Base-by-base conservation (phyloP, 2,329 filamentous ascomycete genomes). In the Aspergillus pseudotamarii region DNA sequence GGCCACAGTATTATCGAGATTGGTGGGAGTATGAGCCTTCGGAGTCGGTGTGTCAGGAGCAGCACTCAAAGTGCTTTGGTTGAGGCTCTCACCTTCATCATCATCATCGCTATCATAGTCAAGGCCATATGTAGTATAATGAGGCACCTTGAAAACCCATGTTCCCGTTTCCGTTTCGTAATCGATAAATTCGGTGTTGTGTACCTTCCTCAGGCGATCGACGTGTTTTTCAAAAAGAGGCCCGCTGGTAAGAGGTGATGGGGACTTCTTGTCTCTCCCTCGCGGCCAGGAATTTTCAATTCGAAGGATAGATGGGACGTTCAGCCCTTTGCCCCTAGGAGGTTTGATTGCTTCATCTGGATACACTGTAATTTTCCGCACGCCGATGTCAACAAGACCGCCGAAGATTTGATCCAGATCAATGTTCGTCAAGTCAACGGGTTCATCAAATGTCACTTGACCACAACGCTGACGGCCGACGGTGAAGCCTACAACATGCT, bases 121-220 rank as follows among this genome's bases (percentile, higher is more conserved):
- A 59, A 98, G 84, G 46, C 91, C 94, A 74, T 99, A 99, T 1
- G 93, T 97, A 1, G 94, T 98, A 77, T 96, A 99, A 78, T 99
- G 95, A 72, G 94, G 89, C n/a, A 99, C 95, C 11, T 84, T 88
- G 81, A 99, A 99, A 16, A 87, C 87, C 96, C 96, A 99, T 54
- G 91, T 86, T 58, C 94, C 95, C 58, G 89, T 93, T 1, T 92
- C 84, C 62, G 84, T 83, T 67, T 96, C 86, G 77, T 97, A 99
- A 71, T 85, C 84, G 70, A 94, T 84, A 71, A 97, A 98, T 4
- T 88, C 88, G 0, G 95, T 98, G 75, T 92, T 90, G 10, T 83
- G 81, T 43, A 97, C 93, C 63, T 86, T 88, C 82, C 89, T 91
- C 28, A 99, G 86, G 59, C 92, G 90, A 41, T 79, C 88, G 61